These are phyloP conservation scores for Yamadazyma buinensis DNA, from an alignment of 1,139 yeast genomes.

Conservation along the genomic window DNA sequence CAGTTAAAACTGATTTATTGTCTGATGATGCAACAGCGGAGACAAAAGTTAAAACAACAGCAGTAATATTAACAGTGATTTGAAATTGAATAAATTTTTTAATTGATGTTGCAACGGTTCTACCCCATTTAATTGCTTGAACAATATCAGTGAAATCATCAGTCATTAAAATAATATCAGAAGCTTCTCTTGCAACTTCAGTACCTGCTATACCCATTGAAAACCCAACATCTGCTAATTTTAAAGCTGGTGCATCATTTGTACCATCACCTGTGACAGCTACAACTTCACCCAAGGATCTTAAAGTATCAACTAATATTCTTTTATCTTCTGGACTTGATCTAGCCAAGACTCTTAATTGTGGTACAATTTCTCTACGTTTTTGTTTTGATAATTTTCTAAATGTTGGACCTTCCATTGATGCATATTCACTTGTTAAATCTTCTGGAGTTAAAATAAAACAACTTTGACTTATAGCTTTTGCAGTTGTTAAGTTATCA, in stretches of 20 bases:
- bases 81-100: conserved; percentile 95
- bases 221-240: conserved; percentile 88
- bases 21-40: conserved; percentile 83
- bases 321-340: conserved; percentile 96
- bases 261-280: conserved; percentile 99
- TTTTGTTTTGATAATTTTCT: conserved; percentile 62
- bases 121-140: conserved; percentile 98
- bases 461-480: conserved; percentile 83
- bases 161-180: conserved; percentile 91
- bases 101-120: conserved; percentile 93
- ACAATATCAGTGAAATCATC: conserved; percentile 95
- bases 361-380: conserved; percentile 60
- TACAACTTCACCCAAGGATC: conserved; percentile 82
- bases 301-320: conserved; percentile 76
- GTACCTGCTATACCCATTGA: conserved; percentile 95
- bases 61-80: conserved; percentile 92
- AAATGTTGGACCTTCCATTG: conserved; percentile 92
- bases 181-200: conserved; percentile 92
- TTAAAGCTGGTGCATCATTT: conserved; percentile 92
- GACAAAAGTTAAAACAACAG: conserved; percentile 87
- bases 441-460: conserved; percentile 64
- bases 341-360: conserved; percentile 81
- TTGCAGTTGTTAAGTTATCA: conserved; percentile 86
- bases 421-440: conserved; percentile 51
- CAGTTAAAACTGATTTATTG: conserved; percentile 85